Conservation (phyloP, 805 yeast genomes). For the Saccharomycopsis sp. region DNA sequence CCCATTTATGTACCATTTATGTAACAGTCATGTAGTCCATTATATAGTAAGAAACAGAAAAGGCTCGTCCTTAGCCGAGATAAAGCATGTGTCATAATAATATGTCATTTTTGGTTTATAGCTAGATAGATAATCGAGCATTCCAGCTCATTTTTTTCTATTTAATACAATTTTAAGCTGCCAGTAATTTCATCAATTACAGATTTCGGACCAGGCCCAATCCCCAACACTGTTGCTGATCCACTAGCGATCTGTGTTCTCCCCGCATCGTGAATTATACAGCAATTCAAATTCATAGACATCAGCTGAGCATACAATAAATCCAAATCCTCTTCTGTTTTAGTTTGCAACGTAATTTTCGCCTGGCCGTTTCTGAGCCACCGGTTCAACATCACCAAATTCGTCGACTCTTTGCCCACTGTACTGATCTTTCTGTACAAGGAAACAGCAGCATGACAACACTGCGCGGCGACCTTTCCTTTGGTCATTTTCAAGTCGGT, state of each 20-base stretch:
- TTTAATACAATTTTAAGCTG: slow-evolving; percentile 64
- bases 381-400: slow-evolving; percentile 56
- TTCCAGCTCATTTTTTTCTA: too few species aligned
- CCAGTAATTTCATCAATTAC: slow-evolving; percentile 79
- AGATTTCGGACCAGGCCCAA: slow-evolving; percentile 91
- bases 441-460: slow-evolving; percentile 95
- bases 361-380: slow-evolving; percentile 92
- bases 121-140: neutral
- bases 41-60: too few species aligned
- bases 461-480: slow-evolving; percentile 97
- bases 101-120: neutral
- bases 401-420: slow-evolving; percentile 28
- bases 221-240: slow-evolving; percentile 89
- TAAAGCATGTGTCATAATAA: neutral
- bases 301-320: slow-evolving; percentile 74
- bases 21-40: neutral
- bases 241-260: slow-evolving; percentile 96
- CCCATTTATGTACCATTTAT: neutral
- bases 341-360: slow-evolving; percentile 77
- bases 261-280: slow-evolving; percentile 92
- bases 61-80: neutral
- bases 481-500: slow-evolving; percentile 87
- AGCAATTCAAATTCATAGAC: slow-evolving; percentile 68
- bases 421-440: slow-evolving; percentile 49
- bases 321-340: slow-evolving; percentile 60